These are phyloP conservation scores for Boletus reticulatus DNA, from an alignment of 768 basidiomycete genomes.

Conservation along the genomic window DNA sequence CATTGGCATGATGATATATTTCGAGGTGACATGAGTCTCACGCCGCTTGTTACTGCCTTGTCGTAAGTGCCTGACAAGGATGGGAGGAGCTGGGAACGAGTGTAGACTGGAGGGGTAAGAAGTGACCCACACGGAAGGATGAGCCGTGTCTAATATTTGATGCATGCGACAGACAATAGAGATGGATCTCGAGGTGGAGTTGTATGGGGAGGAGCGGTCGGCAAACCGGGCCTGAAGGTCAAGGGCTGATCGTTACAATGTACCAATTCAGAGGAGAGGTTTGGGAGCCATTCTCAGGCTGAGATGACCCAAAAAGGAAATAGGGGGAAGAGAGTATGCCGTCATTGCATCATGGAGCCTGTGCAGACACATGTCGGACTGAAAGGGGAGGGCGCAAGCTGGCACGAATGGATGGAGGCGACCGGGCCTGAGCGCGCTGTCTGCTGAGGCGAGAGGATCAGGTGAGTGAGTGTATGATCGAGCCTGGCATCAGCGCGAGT, in stretches of 20 bases:
- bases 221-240: not conserved
- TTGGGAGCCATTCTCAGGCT: slow-evolving; percentile 5
- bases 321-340: slow-evolving; percentile 5
- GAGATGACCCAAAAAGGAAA: slow-evolving; percentile 12
- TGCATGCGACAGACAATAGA: not conserved
- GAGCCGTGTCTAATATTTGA: not conserved
- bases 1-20: slow-evolving; percentile 1
- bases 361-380: slow-evolving; percentile 11
- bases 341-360: slow-evolving; percentile 7
- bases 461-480: no score
- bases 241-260: not conserved
- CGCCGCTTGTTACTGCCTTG: slow-evolving; percentile 6
- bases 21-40: slow-evolving; percentile 12
- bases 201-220: not conserved
- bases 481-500: no score
- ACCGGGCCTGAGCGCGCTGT: no score
- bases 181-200: not conserved
- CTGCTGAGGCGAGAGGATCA: no score
- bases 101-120: not conserved
- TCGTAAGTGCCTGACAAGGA: slow-evolving; percentile 21
- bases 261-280: not conserved
- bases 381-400: slow-evolving; percentile 12
- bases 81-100: not conserved
- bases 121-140: no score
- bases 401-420: no score